phyloP scores from a whole-genome alignment of 345 rosid genomes.

The Murraya paniculata region DNA sequence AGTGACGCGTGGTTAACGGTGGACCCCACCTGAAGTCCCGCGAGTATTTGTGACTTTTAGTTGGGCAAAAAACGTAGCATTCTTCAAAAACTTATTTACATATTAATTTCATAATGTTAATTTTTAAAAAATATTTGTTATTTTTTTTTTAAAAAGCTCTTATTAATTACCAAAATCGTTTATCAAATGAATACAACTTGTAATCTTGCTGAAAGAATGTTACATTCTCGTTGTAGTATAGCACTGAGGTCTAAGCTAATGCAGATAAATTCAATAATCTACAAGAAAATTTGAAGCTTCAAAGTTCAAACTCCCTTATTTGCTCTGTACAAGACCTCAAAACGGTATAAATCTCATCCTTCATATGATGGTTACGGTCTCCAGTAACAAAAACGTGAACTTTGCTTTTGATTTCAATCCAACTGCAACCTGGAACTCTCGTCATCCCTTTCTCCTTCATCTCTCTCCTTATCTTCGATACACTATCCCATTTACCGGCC shows the following conservation, averaged over 20 bases:
- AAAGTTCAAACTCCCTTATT: constrained; percentile 26
- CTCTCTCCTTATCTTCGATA: constrained; percentile 48
- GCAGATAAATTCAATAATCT: constrained; percentile 1
- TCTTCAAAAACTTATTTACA: neutral
- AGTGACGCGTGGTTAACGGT: neutral
- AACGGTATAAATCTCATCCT: constrained; percentile 46
- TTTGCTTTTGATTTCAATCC: constrained; percentile 60
- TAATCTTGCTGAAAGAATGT: too few species aligned
- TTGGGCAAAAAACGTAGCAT: neutral
- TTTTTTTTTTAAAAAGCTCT: too few species aligned
- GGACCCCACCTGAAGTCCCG: neutral
- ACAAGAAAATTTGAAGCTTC: constrained; percentile 18
- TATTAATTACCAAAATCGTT: too few species aligned
- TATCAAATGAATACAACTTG: too few species aligned
- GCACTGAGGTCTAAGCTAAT: neutral
- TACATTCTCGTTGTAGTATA: neutral
- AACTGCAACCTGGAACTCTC: constrained; percentile 73
- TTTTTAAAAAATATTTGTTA: too few species aligned
- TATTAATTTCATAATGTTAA: neutral
- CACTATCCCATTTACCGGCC: constrained; percentile 60
- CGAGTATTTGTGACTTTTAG: neutral
- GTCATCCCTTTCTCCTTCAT: constrained; percentile 57
- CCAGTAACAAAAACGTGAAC: constrained; percentile 54
- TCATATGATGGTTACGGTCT: constrained; percentile 41
- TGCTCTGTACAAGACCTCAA: constrained; percentile 39